A percentile compares a stretch with the other conserved stretches of the same genome.
phyloP scores from a whole-genome alignment of 768 basidiomycete genomes.

The Zangia roseola region DNA sequence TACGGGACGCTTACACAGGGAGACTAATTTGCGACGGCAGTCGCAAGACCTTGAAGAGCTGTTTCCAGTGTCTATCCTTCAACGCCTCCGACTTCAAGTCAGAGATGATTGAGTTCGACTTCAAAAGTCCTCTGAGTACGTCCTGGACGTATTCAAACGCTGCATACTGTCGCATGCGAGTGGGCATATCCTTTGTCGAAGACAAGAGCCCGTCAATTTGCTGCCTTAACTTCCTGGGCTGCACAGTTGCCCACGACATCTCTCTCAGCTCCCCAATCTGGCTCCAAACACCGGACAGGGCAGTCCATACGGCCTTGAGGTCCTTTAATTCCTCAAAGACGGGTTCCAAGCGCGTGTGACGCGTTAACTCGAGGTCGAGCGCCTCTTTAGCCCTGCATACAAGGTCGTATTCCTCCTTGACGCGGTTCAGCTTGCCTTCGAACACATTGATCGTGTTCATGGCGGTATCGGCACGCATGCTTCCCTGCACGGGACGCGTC shows the following conservation, averaged over 20 bases:
- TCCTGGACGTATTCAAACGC: conserved; percentile 99
- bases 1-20: conserved; percentile 51
- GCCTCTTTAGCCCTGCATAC: conserved; percentile 97
- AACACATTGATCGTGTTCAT: conserved; percentile 96
- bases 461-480: conserved; percentile 92
- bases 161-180: conserved; percentile 97
- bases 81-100: conserved; percentile 97
- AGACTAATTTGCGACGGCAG: conserved; percentile 75
- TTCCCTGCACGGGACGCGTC: conserved; percentile 95
- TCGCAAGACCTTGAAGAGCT: conserved; percentile 86
- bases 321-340: conserved; percentile 94
- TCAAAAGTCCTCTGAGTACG: conserved; percentile 77
- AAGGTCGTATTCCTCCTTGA: conserved; percentile 94
- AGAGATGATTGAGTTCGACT: conserved; percentile 85
- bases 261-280: conserved; percentile 90
- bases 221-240: conserved; percentile 91
- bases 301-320: conserved; percentile 98
- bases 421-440: conserved; percentile 83
- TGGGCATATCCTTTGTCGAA: conserved; percentile 99
- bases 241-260: conserved; percentile 86
- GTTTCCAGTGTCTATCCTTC: conserved; percentile 98
- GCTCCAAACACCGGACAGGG: conserved; percentile 94
- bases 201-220: conserved; percentile 87
- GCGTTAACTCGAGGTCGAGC: conserved; percentile 85
- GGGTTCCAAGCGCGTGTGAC: conserved; percentile 88